Percentiles rank a stretch among this genome's conserved stretches.
Evolutionary conservation across 2,329 filamentous ascomycete genomes (phyloP).

Genomic region (Nigrospora sphaerica): DNA sequence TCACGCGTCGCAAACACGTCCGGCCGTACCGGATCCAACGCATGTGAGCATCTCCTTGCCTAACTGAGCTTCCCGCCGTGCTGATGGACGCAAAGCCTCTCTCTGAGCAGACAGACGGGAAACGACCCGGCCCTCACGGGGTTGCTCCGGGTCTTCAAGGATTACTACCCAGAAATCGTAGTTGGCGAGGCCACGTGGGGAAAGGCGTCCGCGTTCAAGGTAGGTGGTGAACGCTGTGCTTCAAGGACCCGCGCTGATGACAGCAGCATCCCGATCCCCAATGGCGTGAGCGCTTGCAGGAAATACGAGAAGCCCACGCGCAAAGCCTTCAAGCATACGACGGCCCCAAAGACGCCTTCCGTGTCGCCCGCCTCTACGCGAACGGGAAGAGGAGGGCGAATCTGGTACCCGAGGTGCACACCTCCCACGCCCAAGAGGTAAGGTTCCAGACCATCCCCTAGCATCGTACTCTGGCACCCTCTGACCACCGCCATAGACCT

Average conservation of each 20-base stretch:
- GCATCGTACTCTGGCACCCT: no score
- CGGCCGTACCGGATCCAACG: conserved; percentile 76
- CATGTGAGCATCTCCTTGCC: conserved; percentile 40
- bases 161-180: conserved; percentile 86
- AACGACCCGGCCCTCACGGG: conserved; percentile 70
- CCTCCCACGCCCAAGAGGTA: conserved; percentile 64
- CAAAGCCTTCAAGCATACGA: conserved; percentile 19
- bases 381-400: conserved; percentile 34
- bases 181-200: conserved; percentile 60
- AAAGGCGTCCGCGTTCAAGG: conserved; percentile 55
- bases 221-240: conserved; percentile 15
- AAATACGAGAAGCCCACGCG: conserved; percentile 55
- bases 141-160: conserved; percentile 76
- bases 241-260: conserved; percentile 17
- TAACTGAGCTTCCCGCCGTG: neutral
- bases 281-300: conserved; percentile 63
- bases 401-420: conserved; percentile 63
- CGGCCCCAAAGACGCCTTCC: conserved; percentile 46
- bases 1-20: conserved; percentile 77
- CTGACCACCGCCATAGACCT: conserved; percentile 31
- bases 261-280: conserved; percentile 63
- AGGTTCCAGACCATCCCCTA: conserved; percentile 8
- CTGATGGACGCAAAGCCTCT: conserved; percentile 35
- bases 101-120: conserved; percentile 51
- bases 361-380: conserved; percentile 48